A percentile compares a stretch with the other conserved stretches of the same genome.
Evolutionary conservation across 768 basidiomycete species (phyloP).

Genomic region (Kwoniella dendrophila): DNA sequence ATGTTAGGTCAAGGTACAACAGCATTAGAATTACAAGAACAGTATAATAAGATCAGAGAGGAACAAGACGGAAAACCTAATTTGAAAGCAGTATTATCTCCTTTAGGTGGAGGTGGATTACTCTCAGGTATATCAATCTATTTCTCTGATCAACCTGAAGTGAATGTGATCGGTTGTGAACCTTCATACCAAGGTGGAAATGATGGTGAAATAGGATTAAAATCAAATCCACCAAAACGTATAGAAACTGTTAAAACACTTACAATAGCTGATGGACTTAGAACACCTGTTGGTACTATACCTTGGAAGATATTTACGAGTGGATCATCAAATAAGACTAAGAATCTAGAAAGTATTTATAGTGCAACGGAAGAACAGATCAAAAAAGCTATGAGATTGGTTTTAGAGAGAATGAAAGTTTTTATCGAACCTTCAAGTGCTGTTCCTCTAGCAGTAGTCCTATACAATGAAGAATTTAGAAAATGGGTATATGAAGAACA

Average conservation of each 20-base stretch:
- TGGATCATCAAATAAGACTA: constrained; percentile 17
- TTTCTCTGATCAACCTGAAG: constrained; percentile 29
- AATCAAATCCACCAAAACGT: constrained; percentile 24
- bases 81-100: constrained; percentile 34
- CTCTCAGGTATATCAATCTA: constrained; percentile 36
- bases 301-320: constrained; percentile 32
- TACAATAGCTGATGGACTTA: constrained; percentile 48
- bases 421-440: constrained; percentile 46
- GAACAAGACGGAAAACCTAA: neutral
- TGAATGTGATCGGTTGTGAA: constrained; percentile 30
- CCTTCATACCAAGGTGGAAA: constrained; percentile 40
- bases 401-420: constrained; percentile 45
- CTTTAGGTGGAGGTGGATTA: constrained; percentile 43
- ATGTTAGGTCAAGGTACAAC: constrained; percentile 48
- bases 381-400: constrained; percentile 36
- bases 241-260: constrained; percentile 35
- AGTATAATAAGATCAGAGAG: constrained; percentile 13
- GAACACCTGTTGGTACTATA: constrained; percentile 36
- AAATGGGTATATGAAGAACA: constrained; percentile 23
- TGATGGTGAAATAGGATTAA: constrained; percentile 42
- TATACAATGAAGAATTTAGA: constrained; percentile 39
- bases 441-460: constrained; percentile 41
- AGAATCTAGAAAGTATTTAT: constrained; percentile 34
- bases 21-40: constrained; percentile 40
- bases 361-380: constrained; percentile 44